Conservation (phyloP, 2,329 filamentous ascomycete genomes). For the Colletotrichum camelliae region DNA sequence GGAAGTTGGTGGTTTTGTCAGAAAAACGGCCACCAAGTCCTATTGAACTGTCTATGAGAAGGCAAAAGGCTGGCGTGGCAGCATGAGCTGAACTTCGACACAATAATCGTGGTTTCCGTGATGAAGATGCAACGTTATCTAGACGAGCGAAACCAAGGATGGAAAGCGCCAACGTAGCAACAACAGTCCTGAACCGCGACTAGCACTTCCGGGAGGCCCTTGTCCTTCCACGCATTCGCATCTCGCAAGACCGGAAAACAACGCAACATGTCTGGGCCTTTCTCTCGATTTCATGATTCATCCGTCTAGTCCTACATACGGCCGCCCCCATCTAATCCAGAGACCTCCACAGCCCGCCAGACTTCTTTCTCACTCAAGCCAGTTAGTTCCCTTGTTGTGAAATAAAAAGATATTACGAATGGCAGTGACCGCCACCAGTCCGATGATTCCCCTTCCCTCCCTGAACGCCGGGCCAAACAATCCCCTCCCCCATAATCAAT, state of each 20-base stretch:
- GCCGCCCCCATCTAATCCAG: background rate
- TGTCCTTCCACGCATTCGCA: background rate
- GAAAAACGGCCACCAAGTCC: background rate
- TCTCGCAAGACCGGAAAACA: background rate
- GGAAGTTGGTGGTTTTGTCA: background rate
- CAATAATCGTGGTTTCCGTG: background rate
- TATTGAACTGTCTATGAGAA: accelerated
- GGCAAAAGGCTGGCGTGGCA: background rate
- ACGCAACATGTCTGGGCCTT: background rate
- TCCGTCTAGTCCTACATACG: constrained; percentile 8
- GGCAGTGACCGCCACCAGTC: background rate
- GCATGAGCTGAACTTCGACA: background rate
- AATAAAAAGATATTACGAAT: background rate
- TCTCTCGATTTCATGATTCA: background rate
- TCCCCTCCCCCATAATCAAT: background rate
- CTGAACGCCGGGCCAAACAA: constrained; percentile 16
- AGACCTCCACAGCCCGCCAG: background rate
- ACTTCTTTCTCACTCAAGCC: background rate
- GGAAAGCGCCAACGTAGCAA: background rate
- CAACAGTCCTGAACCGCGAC: background rate
- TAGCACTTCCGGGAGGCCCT: background rate
- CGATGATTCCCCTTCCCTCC: background rate
- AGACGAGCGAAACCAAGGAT: background rate
- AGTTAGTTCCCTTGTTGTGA: background rate
- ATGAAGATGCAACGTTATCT: no score